phyloP scores from a whole-genome alignment of 1,139 yeast genomes.

The Hemisphaericaspora xylofermentans region DNA sequence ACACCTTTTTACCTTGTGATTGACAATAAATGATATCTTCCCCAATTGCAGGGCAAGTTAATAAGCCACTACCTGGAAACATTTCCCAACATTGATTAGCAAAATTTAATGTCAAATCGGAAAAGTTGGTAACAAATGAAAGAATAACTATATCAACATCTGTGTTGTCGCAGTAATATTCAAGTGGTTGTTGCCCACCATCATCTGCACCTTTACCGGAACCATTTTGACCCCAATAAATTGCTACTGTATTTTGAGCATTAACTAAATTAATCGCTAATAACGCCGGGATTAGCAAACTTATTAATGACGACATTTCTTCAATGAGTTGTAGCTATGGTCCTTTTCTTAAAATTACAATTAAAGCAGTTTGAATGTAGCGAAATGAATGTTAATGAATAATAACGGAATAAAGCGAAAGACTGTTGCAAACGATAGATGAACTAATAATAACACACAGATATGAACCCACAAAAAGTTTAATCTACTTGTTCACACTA shows the following conservation, averaged over 20 bases:
- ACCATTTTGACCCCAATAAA: constrained; percentile 83
- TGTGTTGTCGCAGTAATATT: constrained; percentile 65
- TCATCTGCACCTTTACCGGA: constrained; percentile 22
- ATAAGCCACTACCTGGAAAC: constrained; percentile 53
- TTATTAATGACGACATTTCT: constrained; percentile 11
- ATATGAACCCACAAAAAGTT: too few species aligned
- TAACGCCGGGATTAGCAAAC: constrained; percentile 11
- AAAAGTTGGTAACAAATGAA: constrained; percentile 68
- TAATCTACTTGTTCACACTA: too few species aligned
- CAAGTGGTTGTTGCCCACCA: constrained; percentile 65
- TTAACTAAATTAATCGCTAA: constrained; percentile 31
- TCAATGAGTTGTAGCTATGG: neutral
- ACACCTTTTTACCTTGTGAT: constrained; percentile 67
- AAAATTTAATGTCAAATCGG: constrained; percentile 56
- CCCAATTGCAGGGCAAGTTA: constrained; percentile 64
- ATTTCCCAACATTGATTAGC: constrained; percentile 63
- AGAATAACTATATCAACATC: constrained; percentile 71
- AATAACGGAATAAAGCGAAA: too few species aligned
- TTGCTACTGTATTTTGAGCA: constrained; percentile 57
- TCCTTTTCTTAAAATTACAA: neutral
- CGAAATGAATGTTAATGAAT: too few species aligned
- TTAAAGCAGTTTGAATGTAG: too few species aligned
- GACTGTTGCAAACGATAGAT: too few species aligned
- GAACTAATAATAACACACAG: too few species aligned
- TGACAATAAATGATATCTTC: constrained; percentile 80